Conservation (phyloP, 2,329 filamentous ascomycete species). For the Colletotrichum musae region DNA sequence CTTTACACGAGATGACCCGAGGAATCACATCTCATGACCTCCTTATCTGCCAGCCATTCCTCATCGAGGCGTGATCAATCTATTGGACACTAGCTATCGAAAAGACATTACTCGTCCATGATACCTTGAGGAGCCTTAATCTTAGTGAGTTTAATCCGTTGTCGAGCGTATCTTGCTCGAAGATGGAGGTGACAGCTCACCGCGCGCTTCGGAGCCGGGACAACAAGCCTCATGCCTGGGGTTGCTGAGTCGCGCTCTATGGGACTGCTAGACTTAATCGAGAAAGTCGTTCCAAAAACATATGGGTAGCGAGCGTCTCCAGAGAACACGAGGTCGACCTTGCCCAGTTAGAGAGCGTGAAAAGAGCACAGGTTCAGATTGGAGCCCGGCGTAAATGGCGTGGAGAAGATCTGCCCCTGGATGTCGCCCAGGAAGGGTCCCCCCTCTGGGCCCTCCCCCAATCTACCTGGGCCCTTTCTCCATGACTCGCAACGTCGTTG, state of each 20-base stretch:
- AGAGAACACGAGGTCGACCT: constrained; percentile 8
- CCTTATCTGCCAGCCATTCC: neutral
- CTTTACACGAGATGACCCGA: neutral
- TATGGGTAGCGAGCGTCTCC: neutral
- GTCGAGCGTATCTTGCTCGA: neutral
- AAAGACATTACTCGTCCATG: constrained; percentile 6
- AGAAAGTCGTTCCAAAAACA: constrained; percentile 7
- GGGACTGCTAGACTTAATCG: constrained; percentile 12
- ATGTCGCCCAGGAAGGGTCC: constrained; percentile 3
- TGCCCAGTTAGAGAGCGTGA: neutral
- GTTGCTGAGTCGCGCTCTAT: constrained; percentile 17
- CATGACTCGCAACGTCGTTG: constrained; percentile 6
- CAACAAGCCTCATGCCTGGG: constrained; percentile 4
- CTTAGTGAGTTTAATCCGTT: neutral
- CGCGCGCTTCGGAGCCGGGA: neutral
- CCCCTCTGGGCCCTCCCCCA: neutral
- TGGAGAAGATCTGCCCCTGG: constrained; percentile 21
- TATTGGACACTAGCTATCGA: constrained; percentile 19
- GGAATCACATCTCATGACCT: constrained; percentile 6
- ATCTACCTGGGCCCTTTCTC: neutral
- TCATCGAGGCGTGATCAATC: constrained; percentile 21
- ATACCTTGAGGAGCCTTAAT: neutral
- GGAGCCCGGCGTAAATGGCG: neutral
- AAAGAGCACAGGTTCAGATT: neutral
- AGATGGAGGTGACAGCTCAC: too few species aligned